Conservation (phyloP, 164 flowering plant species). For the Echeveria elegans region DNA sequence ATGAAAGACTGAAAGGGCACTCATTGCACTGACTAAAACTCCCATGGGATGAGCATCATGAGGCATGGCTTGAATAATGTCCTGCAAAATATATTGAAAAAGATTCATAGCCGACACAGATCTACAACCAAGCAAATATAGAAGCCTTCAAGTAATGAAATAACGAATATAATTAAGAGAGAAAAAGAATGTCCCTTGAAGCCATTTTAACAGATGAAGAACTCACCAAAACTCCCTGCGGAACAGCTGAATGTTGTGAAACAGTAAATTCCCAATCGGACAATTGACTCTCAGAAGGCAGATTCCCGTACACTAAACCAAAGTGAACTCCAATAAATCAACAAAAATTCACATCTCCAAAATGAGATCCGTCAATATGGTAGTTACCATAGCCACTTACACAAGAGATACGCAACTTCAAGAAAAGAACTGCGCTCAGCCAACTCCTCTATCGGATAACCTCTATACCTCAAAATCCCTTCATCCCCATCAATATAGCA, state of each 20-base stretch:
- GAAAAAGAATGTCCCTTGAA: background rate
- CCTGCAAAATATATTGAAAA: slow-evolving; percentile 34
- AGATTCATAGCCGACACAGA: background rate
- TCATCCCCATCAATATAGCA: slow-evolving; percentile 98
- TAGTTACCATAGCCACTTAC: slow-evolving; percentile 28
- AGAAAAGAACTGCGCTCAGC: slow-evolving; percentile 80
- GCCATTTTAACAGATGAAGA: slow-evolving; percentile 7
- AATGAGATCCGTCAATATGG: background rate
- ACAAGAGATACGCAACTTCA: slow-evolving; percentile 84
- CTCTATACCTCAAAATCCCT: slow-evolving; percentile 91
- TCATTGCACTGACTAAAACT: slow-evolving; percentile 89
- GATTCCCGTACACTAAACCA: slow-evolving; percentile 73
- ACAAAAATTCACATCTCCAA: background rate
- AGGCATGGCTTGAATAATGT: slow-evolving; percentile 92
- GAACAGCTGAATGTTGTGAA: slow-evolving; percentile 95
- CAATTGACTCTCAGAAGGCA: slow-evolving; percentile 76
- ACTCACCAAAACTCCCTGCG: slow-evolving; percentile 81
- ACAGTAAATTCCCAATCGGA: slow-evolving; percentile 93
- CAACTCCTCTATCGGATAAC: slow-evolving; percentile 94
- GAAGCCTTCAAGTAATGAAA: background rate
- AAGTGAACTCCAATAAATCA: no score
- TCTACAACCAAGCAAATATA: background rate
- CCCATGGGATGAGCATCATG: slow-evolving; percentile 99
- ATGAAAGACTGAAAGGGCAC: slow-evolving; percentile 91
- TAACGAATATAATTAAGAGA: background rate